These are phyloP conservation scores for Vicia villosa DNA, from an alignment of 306 rosid species.

Conservation along the genomic window DNA sequence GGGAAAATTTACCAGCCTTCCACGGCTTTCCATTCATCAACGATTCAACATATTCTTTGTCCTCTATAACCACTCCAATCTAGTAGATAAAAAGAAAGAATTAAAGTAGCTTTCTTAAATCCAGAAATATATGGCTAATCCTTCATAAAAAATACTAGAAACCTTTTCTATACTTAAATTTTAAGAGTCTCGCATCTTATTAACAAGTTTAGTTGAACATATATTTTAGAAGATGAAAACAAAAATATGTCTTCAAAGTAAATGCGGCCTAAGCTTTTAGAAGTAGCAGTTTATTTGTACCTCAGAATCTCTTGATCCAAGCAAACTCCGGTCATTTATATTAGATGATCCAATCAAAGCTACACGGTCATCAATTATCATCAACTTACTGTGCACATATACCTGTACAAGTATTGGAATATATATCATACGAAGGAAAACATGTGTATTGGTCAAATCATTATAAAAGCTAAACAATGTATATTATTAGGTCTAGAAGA, in stretches of 20 bases:
- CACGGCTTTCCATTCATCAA: constrained; percentile 88
- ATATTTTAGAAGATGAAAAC: no score
- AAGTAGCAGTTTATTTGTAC: constrained; percentile 42
- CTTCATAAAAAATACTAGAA: neutral
- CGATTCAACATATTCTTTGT: constrained; percentile 71
- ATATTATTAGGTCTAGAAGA: constrained; percentile 6
- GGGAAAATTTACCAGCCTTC: constrained; percentile 88
- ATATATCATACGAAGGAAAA: constrained; percentile 31
- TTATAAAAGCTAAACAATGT: constrained; percentile 20
- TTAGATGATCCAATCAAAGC: constrained; percentile 91
- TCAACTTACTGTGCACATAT: constrained; percentile 92
- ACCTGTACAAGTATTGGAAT: constrained; percentile 52
- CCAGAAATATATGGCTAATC: constrained; percentile 25
- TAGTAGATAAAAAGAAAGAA: constrained; percentile 33
- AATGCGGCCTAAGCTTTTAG: neutral
- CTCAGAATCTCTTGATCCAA: constrained; percentile 97
- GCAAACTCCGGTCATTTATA: constrained; percentile 93
- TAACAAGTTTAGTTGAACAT: no score
- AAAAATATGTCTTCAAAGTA: no score
- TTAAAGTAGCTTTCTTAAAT: neutral
- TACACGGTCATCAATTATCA: constrained; percentile 83
- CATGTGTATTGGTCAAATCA: neutral
- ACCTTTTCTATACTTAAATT: neutral
- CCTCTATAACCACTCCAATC: constrained; percentile 89
- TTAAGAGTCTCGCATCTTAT: no score